Evolutionary conservation across 306 rosid genomes (phyloP), one percentile per base, ranked within the genome.

Genomic region (Vigna radiata): DNA sequence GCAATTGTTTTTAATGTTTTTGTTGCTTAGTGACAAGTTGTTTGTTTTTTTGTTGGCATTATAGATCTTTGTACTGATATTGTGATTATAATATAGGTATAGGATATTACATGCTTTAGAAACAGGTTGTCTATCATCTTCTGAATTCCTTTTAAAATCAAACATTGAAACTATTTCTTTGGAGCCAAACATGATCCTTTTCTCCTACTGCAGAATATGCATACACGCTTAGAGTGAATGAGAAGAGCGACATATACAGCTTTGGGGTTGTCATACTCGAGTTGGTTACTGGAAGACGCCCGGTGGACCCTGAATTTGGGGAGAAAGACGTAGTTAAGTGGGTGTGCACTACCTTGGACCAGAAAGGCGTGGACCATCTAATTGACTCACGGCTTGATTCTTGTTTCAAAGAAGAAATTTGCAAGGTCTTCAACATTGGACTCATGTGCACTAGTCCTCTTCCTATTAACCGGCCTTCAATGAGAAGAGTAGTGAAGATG

Each of bases 201-300:
- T 83, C 29, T 70, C 76, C 70, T 58, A 71, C 70, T 65, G 80
- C 93, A 94, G 98, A 94, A 80, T 94, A 94, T 80, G 98, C 96
- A 10, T 94, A 94, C 83, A 94, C 98, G 1, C 95, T 94, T 0
- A 78, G 93, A 68, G 98, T 94, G 82, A 94, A 94, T 15, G 98
- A 94, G 88, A 94, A 94, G 86, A 94, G 98, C 7, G 98, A 94
- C 84, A 94, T 92, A 56, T 94, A 94, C 85, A 94, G 98, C 75
- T 94, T 91, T 15, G 98, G 98, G 0, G 98, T 94, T 37, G 98
- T 94, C 6, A 78, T 94, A 47, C 97, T 94, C 1, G 98, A 94
- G 66, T 68, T 94, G 81, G 91, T 94, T 3, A 87, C 96, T 0
- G 91, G 98, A 70, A 89, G 85, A 49, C 91, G 79, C n/a, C 97